These are phyloP conservation scores for Baorangia bicolor DNA, from an alignment of 768 basidiomycete species.

Conservation along the genomic window DNA sequence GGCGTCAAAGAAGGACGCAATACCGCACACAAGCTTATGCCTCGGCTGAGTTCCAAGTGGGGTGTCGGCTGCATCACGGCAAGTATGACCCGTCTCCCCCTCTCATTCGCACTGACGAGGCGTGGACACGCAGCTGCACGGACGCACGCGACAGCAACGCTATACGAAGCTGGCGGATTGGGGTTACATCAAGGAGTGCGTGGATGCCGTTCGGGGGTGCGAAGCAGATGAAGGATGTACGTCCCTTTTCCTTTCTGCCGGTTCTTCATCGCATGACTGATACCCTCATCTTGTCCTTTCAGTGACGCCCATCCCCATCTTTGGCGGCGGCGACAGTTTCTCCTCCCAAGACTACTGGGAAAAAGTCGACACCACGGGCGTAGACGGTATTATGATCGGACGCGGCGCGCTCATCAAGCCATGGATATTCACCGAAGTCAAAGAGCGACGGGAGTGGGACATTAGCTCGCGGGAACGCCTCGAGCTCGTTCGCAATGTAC, in stretches of 20 bases:
- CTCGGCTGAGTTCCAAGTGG: constrained; percentile 61
- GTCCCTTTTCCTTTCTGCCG: constrained; percentile 28
- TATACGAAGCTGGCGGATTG: constrained; percentile 94
- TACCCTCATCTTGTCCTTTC: background rate
- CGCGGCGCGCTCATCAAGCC: constrained; percentile 95
- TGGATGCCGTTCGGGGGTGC: constrained; percentile 68
- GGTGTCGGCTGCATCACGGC: constrained; percentile 46
- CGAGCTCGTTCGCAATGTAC: constrained; percentile 72
- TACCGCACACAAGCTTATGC: constrained; percentile 88
- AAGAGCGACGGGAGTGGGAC: constrained; percentile 92
- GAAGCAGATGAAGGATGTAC: constrained; percentile 72
- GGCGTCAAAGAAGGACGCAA: constrained; percentile 90
- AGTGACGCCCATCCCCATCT: constrained; percentile 90
- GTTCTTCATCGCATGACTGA: background rate
- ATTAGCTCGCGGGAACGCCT: constrained; percentile 83
- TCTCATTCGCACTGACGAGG: background rate
- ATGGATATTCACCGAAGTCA: constrained; percentile 94
- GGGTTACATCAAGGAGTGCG: constrained; percentile 89
- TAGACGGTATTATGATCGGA: constrained; percentile 95
- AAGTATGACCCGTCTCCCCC: background rate
- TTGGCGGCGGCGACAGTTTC: constrained; percentile 95
- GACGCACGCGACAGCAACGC: constrained; percentile 90
- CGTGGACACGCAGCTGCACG: constrained; percentile 69
- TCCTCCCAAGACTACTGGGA: constrained; percentile 82
- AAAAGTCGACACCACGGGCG: constrained; percentile 72